These are phyloP conservation scores for Nelumbo lutea DNA, from an alignment of 164 flowering plant genomes.

Conservation along the genomic window DNA sequence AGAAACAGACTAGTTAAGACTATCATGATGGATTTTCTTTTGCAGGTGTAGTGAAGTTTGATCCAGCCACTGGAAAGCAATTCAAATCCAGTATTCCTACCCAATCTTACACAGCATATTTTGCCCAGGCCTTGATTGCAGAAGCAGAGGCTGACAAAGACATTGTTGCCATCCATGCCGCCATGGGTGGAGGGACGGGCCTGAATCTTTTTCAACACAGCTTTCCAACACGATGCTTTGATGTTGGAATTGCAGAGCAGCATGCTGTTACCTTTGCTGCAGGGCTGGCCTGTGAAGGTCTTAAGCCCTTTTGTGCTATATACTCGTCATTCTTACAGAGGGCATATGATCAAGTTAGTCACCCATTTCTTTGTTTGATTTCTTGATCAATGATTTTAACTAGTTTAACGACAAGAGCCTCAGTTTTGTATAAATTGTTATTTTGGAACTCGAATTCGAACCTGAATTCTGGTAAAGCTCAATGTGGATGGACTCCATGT, in stretches of 20 bases:
- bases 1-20: neutral
- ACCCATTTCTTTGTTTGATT: neutral
- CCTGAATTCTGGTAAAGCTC: neutral
- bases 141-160: conserved; percentile 90
- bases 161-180: conserved; percentile 93
- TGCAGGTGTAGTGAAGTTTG: conserved; percentile 89
- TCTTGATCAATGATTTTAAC: neutral
- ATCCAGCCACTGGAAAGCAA: conserved; percentile 93
- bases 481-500: neutral
- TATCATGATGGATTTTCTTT: neutral
- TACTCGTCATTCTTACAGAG: conserved; percentile 97
- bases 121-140: conserved; percentile 93
- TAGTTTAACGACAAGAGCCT: too few species aligned
- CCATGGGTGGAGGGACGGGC: conserved; percentile 99
- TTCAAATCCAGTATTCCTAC: conserved; percentile 62
- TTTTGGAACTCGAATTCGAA: too few species aligned
- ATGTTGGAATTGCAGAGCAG: conserved; percentile 98
- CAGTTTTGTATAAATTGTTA: too few species aligned
- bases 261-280: conserved; percentile 99
- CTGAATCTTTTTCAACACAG: conserved; percentile 72
- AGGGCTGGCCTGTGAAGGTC: conserved; percentile 91
- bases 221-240: conserved; percentile 83
- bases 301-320: conserved; percentile 91
- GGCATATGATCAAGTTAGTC: conserved; percentile 86
- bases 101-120: conserved; percentile 82